Percentiles rank a stretch among this genome's conserved stretches.
phyloP scores from a whole-genome alignment of 306 rosid species.

The Begonia fuchsioides region DNA sequence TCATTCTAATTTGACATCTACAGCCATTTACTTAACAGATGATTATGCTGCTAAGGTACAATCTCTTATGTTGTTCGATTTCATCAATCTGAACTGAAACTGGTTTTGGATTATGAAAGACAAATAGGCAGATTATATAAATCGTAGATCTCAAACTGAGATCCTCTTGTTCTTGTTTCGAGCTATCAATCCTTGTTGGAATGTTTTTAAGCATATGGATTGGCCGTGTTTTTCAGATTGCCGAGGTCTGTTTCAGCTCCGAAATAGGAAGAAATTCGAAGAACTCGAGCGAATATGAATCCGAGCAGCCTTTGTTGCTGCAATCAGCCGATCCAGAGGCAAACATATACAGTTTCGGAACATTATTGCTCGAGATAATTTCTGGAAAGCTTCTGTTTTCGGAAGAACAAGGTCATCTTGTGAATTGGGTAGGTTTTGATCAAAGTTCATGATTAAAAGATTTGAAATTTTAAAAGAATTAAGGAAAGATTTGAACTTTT shows the following conservation, averaged over 20 bases:
- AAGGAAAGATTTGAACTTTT: background rate
- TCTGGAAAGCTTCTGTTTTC: slow-evolving; percentile 52
- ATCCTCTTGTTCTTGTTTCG: no score
- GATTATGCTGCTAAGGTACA: slow-evolving; percentile 94
- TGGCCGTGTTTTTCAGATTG: slow-evolving; percentile 20
- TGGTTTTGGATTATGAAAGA: no score
- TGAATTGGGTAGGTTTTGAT: slow-evolving; percentile 45
- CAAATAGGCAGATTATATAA: no score
- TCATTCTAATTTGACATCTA: slow-evolving; percentile 35
- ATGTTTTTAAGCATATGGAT: no score
- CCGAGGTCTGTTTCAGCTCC: slow-evolving; percentile 29
- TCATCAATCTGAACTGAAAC: slow-evolving; percentile 2
- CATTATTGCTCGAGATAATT: slow-evolving; percentile 55
- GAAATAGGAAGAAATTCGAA: slow-evolving; percentile 1
- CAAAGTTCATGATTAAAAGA: background rate
- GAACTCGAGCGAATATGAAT: slow-evolving; percentile 13
- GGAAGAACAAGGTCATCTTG: slow-evolving; percentile 41
- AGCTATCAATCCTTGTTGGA: no score
- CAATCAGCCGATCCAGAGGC: slow-evolving; percentile 28
- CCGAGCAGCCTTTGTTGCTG: slow-evolving; percentile 38
- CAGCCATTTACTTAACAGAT: slow-evolving; percentile 48
- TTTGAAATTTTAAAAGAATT: background rate
- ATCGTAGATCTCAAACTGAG: no score
- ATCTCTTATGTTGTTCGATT: background rate
- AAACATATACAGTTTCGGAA: slow-evolving; percentile 55